Evolutionary conservation across 2,329 filamentous ascomycete genomes (phyloP).

Genomic region (Colletotrichum sp.): DNA sequence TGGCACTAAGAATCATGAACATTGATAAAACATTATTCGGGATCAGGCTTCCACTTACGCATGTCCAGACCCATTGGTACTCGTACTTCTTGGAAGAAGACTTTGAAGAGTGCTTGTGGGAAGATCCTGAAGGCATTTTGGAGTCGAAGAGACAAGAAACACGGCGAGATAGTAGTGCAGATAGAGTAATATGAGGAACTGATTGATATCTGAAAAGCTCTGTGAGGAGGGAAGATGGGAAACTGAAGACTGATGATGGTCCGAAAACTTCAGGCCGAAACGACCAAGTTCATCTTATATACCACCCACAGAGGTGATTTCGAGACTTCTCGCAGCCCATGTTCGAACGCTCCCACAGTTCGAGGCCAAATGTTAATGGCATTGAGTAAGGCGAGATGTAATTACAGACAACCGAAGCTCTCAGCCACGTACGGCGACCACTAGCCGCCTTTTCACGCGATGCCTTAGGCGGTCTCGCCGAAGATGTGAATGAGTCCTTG

Average conservation of each 20-base stretch:
- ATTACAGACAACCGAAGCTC: background rate
- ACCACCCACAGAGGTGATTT: background rate
- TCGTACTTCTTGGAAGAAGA: background rate
- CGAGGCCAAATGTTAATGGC: background rate
- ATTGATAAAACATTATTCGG: background rate
- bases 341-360: too few species aligned
- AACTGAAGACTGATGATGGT: too few species aligned
- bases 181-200: background rate
- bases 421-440: background rate
- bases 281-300: too few species aligned
- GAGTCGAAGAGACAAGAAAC: background rate
- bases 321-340: background rate
- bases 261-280: background rate
- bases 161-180: background rate
- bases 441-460: background rate
- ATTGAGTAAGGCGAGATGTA: background rate
- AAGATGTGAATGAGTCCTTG: background rate
- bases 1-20: background rate
- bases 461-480: background rate
- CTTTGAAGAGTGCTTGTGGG: background rate
- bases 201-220: background rate
- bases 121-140: background rate
- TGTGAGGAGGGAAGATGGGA: background rate
- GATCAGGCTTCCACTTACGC: background rate
- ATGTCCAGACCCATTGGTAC: conserved; percentile 1